A percentile compares a stretch with the other conserved stretches of the same genome.
Evolutionary conservation across 176 grass and related monocot genomes (phyloP).

Genomic region (Carex kokanica): DNA sequence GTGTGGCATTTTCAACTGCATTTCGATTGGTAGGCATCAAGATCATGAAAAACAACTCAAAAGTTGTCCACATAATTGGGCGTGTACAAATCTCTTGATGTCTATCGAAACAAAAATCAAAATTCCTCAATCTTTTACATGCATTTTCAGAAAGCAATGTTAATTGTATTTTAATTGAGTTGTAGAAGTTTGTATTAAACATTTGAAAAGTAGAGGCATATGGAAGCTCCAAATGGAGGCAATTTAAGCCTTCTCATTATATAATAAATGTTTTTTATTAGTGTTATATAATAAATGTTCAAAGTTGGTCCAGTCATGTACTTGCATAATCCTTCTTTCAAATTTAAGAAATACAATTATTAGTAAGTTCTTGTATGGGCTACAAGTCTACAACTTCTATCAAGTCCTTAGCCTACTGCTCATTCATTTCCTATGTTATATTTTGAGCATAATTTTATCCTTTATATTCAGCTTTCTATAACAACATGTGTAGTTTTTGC

Average conservation of each 20-base stretch:
- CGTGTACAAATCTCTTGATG: neutral
- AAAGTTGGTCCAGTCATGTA: neutral
- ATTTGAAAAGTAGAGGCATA: neutral
- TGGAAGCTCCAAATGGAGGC: neutral
- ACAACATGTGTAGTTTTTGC: neutral
- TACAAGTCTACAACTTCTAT: neutral
- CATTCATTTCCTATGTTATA: neutral
- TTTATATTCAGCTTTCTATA: neutral
- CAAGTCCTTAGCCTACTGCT: neutral
- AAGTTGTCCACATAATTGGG: neutral
- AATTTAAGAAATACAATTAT: neutral
- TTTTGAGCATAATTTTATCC: neutral
- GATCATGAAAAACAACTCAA: neutral
- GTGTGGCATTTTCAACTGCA: neutral
- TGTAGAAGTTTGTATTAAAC: neutral
- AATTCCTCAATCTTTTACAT: neutral
- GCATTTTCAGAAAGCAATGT: neutral
- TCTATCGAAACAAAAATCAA: neutral
- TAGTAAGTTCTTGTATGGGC: neutral
- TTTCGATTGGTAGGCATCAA: neutral
- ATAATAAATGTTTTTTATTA: neutral
- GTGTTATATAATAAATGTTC: neutral
- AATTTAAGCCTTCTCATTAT: neutral
- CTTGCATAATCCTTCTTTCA: neutral
- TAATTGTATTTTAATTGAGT: neutral